Evolutionary conservation across 2,329 filamentous ascomycete species (phyloP), one percentile per base, ranked within the genome.

Genomic region (Phyllachora maydis): DNA sequence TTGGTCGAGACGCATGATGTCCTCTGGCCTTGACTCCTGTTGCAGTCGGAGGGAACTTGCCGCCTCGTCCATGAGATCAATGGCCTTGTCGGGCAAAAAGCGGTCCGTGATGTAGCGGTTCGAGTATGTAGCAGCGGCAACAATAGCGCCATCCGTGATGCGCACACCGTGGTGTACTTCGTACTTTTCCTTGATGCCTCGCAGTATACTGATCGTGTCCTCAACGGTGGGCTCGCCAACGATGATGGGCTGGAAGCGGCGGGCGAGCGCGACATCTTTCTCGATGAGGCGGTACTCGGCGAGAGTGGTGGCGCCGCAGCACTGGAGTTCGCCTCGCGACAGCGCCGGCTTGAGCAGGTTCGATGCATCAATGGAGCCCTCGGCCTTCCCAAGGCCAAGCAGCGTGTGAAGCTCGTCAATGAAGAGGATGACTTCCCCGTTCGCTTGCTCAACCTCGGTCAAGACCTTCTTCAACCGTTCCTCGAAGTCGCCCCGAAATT

Each of bases 61-160:
- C 7, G 88, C 88, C 49, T 95, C 88, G 33, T 95, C 88, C 45
- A 98, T 88, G 10, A 95, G 50, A 43, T 95, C 88, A 32, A 98
- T 95, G 3, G 88, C 88, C 45, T 95, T 95, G 48, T 98, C 88
- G 0, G 88, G 88, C 1, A 95, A 56, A 47, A 92, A 95, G 2
- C 88, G 73, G 41, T 95, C 85, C 9, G 83, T 93, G 35, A 98
- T 88, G 45, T 95, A 98, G 24, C 88, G 75, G 40, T 95, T 95
- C 31, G 78, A 88, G 41, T 90, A 77, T 0, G 79, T 77, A 3
- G 85, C 83, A 3, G 88, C 85, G 2, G 88, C 82, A 9, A 98
- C 85, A 8, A 95, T 54, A 5, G 88, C 82, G 2, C 76, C 74
- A 38, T 95, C 88, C 0, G 81, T 91, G 34, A 98, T 95, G 25